Evolutionary conservation across 768 basidiomycete genomes (phyloP), one percentile per base, ranked within the genome.

Genomic region (Phaffia australis): DNA sequence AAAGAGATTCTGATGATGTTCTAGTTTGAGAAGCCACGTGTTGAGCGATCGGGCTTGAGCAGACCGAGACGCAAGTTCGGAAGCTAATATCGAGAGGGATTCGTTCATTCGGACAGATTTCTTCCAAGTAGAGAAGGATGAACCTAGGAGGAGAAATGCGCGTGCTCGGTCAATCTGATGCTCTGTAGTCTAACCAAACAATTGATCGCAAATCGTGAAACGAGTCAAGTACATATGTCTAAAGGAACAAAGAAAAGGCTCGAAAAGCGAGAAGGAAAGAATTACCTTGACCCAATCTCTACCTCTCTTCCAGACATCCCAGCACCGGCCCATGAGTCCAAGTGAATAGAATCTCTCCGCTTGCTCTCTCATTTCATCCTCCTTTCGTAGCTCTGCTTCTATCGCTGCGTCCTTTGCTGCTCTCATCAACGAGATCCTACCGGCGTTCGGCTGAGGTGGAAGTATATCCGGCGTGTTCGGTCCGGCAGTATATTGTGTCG

Each of bases 221-320:
- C 23, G 56, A 57, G 54, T 19, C 56, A 57, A 25, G n/a, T 66
- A 71, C 63, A 69, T 48, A 69, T 5, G 35, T 11, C 35, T 5
- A 11, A 51, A 60, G 55, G 52, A 46, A 27, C 58, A 65, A 66
- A 27, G 15, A 58, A 27, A n/a, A 49, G n/a, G n/a, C n/a, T n/a
- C n/a, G n/a, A n/a, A n/a, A n/a, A n/a, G n/a, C n/a, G n/a, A 65
- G 52, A 51, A 23, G 58, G n/a, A 23, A 32, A 14, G 23, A 79
- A 87, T 67, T 76, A 89, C 89, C 68, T 80, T 76, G 71, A 88
- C 83, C 88, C 89, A 89, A 55, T 81, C 76, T 71, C 81, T 82
- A 1, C 84, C 84, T 72, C 83, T 82, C 56, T 78, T 79, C 89
- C 89, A 92, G 66, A 85, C 81, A 57, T 84, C 82, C 83, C 84